Percentiles rank a stretch among this genome's conserved stretches.
Conservation (phyloP, 2,329 filamentous ascomycete species). For the Verticillium zaregamsianum region DNA sequence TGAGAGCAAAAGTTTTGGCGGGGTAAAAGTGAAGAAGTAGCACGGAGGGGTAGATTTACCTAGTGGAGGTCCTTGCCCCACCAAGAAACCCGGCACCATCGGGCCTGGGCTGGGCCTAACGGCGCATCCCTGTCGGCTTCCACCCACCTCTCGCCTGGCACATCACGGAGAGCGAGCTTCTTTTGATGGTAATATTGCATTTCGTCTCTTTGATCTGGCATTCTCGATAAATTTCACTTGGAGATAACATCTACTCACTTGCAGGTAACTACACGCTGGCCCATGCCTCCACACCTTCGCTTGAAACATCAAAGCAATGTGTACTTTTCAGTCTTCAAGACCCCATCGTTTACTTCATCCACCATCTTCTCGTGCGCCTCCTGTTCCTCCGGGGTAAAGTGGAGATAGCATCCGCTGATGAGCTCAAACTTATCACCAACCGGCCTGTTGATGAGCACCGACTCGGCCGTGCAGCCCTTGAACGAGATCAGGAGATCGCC, state of each 20-base stretch:
- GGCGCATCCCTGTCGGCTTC: neutral
- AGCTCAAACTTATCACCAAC: neutral
- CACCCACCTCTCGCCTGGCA: too few relatives aligned
- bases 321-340: neutral
- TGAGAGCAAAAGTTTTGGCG: neutral
- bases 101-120: neutral
- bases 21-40: neutral
- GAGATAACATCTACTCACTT: neutral
- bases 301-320: slow-evolving; percentile 1
- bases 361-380: neutral
- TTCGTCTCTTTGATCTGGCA: neutral
- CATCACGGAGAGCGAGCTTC: too few relatives aligned
- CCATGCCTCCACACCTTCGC: neutral
- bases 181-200: too few relatives aligned
- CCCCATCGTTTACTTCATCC: neutral
- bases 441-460: neutral
- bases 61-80: neutral
- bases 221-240: neutral
- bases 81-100: neutral
- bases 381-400: neutral
- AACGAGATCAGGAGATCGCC: neutral
- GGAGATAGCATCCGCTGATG: neutral
- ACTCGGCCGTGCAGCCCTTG: neutral
- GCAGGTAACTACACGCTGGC: neutral
- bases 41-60: slow-evolving; percentile 12